Evolutionary conservation across 1,139 yeast species (phyloP), one percentile per base, ranked within the genome.

Genomic region (Hemisphaericaspora subhashii): DNA sequence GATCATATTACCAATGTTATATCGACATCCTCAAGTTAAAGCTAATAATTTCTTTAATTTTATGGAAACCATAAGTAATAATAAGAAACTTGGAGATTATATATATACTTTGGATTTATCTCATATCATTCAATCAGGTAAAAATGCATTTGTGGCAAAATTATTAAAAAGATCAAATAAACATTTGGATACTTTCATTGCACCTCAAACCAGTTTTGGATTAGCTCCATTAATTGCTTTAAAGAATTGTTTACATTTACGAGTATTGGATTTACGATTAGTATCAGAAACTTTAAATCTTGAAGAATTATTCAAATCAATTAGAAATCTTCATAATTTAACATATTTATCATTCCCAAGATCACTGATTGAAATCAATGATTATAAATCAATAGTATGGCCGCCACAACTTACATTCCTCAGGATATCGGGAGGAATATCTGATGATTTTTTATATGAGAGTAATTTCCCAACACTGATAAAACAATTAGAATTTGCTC

Each of bases 161-260:
- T 57, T 92, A 5, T 64, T 92, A 41, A 77, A 95, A 53, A 69
- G 96, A 33, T 86, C 96, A 41, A 75, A 88, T 9, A 60, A 72
- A 17, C 73, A 72, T 35, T 63, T 92, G 37, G 74, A 79, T 47
- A 67, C 71, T 10, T 89, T 92, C 54, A 78, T 86, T 6, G 97
- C 98, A 0, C 96, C 98, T 1, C 98, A 90, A 55, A 84, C 97
- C 25, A 86, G 95, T 64, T 90, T 92, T 67, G 98, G 98, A 0
- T 74, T 83, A 42, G 87, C 95, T 1, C 97, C 98, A 0, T 64
- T 90, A 49, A 75, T 88, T 15, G 83, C 95, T 33, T 67, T 92
- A 36, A 77, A 86, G 42, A 71, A 81, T 37, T 92, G 98, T 59
- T 65, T 65, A 16, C 69, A 75, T 31, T 64, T 92, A 39, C 72